Evolutionary conservation across 306 rosid genomes (phyloP), one percentile per base, ranked within the genome.

Genomic region (Vicia villosa): DNA sequence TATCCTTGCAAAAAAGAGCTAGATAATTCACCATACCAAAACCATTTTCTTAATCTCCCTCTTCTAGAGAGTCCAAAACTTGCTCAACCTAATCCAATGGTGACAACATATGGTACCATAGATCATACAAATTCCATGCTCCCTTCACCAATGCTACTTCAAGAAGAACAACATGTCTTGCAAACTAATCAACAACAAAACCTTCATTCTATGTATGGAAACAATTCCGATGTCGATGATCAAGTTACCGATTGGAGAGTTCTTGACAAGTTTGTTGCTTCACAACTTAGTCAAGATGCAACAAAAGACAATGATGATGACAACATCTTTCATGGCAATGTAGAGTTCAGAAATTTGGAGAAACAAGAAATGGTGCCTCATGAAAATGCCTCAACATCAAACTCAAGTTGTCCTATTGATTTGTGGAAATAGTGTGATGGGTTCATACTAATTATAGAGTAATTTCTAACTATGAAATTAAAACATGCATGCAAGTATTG

Each of bases 231-330:
- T 67, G 56, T 50, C 21, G 57, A 38, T 15, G 86, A 85, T 57
- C 88, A 83, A 59, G 79, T 88, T 6, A 89, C 95, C 3, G 96
- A 92, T 86, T 92, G 98, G 98, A 68, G 98, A 36, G 91, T 88
- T 64, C 86, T 92, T 28, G 96, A 92, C 81, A 92, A 92, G 73
- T 92, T 87, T 80, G 98, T 92, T 36, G 98, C 98, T 59, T 92
- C 96, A 28, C 98, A 92, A 66, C 95, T 92, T 34, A 89, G 98
- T 75, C 96, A 88, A 8, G 82, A 85, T 66, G 85, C 66, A 26
- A 66, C 84, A 8, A 89, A 80, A 79, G 88, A 76, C 26, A 76
- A 62, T 13, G 65, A n/a, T n/a, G n/a, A 71, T 74, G 73, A 62
- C 12, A 80, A 22, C 51, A 66, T 82, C 37, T 74, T 80, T 74